These are phyloP conservation scores for Fusarium decemcellulare DNA, from an alignment of 2,329 filamentous ascomycete species.

Conservation along the genomic window DNA sequence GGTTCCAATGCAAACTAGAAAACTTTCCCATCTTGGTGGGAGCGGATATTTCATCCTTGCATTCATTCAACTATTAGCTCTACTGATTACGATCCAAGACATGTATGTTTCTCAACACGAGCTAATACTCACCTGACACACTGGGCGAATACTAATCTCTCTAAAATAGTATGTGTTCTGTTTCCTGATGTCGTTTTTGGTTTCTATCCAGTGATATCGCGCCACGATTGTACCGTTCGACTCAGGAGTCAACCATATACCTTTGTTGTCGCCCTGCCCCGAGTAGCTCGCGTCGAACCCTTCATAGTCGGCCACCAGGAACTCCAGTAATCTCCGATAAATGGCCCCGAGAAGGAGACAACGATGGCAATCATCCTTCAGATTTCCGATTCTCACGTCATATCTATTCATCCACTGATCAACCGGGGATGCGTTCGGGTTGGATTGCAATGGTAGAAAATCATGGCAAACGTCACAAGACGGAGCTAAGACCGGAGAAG, in stretches of 20 bases:
- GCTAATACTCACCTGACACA: background rate
- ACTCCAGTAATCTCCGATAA: background rate
- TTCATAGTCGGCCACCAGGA: background rate
- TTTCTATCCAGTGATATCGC: background rate
- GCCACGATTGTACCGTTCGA: background rate
- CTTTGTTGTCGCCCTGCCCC: background rate
- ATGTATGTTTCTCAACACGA: background rate
- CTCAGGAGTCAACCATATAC: background rate
- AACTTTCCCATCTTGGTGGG: background rate
- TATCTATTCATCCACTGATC: background rate
- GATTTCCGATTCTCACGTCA: background rate
- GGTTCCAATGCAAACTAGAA: background rate
- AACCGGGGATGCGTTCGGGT: background rate
- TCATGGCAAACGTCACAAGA: conserved; percentile 2
- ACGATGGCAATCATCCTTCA: background rate
- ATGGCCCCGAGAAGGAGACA: background rate
- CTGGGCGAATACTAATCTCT: background rate
- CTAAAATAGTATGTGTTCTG: background rate
- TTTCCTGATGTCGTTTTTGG: background rate
- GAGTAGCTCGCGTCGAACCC: background rate
- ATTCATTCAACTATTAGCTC: background rate
- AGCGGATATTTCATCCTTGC: background rate
- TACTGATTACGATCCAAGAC: too few relatives aligned
- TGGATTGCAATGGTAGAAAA: background rate
- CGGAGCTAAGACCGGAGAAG: background rate